Evolutionary conservation across 208 protist species (phyloP).

Genomic region (Leishmania mexicana): DNA sequence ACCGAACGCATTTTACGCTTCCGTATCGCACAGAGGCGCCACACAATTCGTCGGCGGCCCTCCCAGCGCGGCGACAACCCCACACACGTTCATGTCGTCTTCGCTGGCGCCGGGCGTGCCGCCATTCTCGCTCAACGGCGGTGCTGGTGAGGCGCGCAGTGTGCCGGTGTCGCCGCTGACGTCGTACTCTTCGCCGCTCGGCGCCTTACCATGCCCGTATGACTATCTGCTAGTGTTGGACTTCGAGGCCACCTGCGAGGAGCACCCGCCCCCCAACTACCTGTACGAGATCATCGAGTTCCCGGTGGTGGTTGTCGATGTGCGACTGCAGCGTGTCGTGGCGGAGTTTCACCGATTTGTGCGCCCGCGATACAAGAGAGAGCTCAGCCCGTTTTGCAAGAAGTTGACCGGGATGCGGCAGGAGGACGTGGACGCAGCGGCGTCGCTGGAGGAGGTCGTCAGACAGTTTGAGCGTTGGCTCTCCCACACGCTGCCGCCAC

Average conservation of each 20-base stretch:
- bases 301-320: constrained; percentile 91
- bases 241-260: constrained; percentile 93
- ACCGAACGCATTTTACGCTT: constrained; percentile 55
- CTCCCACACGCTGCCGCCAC: constrained; percentile 57
- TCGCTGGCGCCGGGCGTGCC: constrained; percentile 13
- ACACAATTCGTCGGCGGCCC: constrained; percentile 27
- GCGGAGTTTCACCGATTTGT: constrained; percentile 92
- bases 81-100: constrained; percentile 29
- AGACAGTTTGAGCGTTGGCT: constrained; percentile 85
- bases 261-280: constrained; percentile 64
- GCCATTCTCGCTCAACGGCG: constrained; percentile 21
- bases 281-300: constrained; percentile 97
- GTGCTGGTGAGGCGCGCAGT: constrained; percentile 28
- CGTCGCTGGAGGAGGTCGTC: constrained; percentile 76
- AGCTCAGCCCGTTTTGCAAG: constrained; percentile 91
- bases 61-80: constrained; percentile 37
- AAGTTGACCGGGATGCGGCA: constrained; percentile 94
- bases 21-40: constrained; percentile 34
- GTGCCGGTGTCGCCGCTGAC: constrained; percentile 55
- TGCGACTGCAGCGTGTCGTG: constrained; percentile 56
- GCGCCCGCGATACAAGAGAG: constrained; percentile 74
- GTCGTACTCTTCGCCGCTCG: constrained; percentile 34
- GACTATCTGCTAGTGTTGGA: constrained; percentile 93
- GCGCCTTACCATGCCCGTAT: constrained; percentile 60
- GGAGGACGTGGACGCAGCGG: constrained; percentile 81